These are phyloP conservation scores for Penicillium sp. DNA, from an alignment of 2,329 filamentous ascomycete species.

Conservation along the genomic window DNA sequence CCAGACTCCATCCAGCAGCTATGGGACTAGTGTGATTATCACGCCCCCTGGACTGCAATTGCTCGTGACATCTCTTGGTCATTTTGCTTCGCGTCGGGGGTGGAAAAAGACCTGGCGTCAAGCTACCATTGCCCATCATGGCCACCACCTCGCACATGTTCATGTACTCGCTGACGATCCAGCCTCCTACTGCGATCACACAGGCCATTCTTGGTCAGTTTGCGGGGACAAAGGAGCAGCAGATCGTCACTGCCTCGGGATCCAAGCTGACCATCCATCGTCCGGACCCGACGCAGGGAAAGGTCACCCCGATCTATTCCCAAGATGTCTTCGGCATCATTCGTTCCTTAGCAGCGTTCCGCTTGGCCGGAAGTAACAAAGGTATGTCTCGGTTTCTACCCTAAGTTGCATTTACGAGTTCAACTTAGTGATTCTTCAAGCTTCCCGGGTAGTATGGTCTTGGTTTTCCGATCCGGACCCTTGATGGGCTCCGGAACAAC, in stretches of 20 bases:
- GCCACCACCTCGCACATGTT: slow-evolving; percentile 99
- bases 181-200: slow-evolving; percentile 84
- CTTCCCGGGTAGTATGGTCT: slow-evolving; percentile 57
- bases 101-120: slow-evolving; percentile 16
- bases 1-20: slow-evolving; percentile 28
- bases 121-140: slow-evolving; percentile 60
- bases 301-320: slow-evolving; percentile 80
- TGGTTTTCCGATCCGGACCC: slow-evolving; percentile 32
- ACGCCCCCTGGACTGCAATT: slow-evolving; percentile 30
- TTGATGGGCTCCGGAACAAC: slow-evolving; percentile 31
- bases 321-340: slow-evolving; percentile 98
- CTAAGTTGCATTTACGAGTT: slow-evolving; percentile 34
- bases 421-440: slow-evolving; percentile 73
- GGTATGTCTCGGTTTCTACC: slow-evolving; percentile 62
- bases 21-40: slow-evolving; percentile 40
- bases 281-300: slow-evolving; percentile 81
- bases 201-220: slow-evolving; percentile 95
- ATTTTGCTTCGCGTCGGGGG: slow-evolving; percentile 15
- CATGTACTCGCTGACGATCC: slow-evolving; percentile 95
- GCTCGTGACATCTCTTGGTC: slow-evolving; percentile 20
- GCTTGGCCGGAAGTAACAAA: slow-evolving; percentile 91
- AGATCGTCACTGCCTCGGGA: slow-evolving; percentile 91
- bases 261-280: slow-evolving; percentile 86
- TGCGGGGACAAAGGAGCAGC: slow-evolving; percentile 93
- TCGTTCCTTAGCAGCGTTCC: slow-evolving; percentile 81